Percentiles rank a stretch among this genome's conserved stretches.
Evolutionary conservation across 2,329 filamentous ascomycete genomes (phyloP).

Genomic region (Cladosporium oxysporum): DNA sequence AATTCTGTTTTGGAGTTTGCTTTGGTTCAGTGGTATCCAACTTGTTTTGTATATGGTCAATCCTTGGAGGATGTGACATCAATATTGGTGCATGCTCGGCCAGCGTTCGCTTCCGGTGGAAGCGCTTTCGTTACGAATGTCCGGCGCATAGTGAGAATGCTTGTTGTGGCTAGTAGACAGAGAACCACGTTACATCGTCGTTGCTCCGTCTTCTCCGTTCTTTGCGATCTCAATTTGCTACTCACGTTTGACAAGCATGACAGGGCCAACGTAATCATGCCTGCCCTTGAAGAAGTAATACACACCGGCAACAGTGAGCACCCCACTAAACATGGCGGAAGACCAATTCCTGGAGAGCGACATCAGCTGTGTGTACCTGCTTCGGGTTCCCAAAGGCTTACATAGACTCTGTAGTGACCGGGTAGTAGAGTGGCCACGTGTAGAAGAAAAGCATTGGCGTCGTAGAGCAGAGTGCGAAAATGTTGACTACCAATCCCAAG

Average conservation of each 20-base stretch:
- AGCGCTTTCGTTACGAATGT: background rate
- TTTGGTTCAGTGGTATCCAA: background rate
- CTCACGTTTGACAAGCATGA: slow-evolving; percentile 5
- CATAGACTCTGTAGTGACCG: slow-evolving; percentile 21
- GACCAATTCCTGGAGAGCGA: slow-evolving; percentile 18
- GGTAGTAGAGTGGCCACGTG: slow-evolving; percentile 23
- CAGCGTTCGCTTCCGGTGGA: background rate
- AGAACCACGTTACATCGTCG: background rate
- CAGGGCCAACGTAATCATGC: background rate
- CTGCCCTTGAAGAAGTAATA: slow-evolving; percentile 11
- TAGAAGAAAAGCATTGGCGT: slow-evolving; percentile 23
- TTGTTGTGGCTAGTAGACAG: background rate
- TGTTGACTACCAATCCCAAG: slow-evolving; percentile 16
- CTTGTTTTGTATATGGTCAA: background rate
- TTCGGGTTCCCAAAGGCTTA: background rate
- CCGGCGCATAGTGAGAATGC: background rate
- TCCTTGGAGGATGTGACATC: background rate
- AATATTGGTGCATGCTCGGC: background rate
- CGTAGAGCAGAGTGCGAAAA: slow-evolving; percentile 19
- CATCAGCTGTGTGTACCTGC: background rate
- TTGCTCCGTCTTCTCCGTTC: too few species aligned
- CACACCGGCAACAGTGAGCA: slow-evolving; percentile 20
- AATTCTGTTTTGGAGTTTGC: background rate
- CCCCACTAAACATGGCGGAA: slow-evolving; percentile 25
- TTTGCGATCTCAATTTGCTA: background rate